Conservation (phyloP, 306 rosid species). For the Dalbergia oliveri region DNA sequence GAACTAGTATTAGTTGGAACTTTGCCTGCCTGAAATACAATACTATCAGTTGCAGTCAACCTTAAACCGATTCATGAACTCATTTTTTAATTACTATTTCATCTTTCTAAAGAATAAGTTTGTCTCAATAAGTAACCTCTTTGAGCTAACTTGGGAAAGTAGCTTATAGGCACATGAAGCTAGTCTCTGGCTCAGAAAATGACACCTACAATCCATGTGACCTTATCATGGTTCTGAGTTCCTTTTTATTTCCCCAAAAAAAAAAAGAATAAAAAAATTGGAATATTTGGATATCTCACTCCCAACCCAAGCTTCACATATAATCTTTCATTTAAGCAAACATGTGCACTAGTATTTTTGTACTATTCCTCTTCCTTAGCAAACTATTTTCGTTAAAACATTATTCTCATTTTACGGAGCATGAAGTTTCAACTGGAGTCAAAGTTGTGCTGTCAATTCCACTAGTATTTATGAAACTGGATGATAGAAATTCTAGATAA, state of each 20-base stretch:
- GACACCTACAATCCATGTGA: slow-evolving; percentile 23
- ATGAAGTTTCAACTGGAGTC: too few species aligned
- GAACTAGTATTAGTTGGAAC: not conserved
- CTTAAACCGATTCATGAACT: too few species aligned
- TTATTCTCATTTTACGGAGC: not conserved
- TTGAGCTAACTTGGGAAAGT: not conserved
- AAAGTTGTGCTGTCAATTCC: too few species aligned
- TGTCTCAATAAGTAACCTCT: slow-evolving; percentile 16
- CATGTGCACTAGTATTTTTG: slow-evolving; percentile 26
- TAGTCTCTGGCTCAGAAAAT: slow-evolving; percentile 15
- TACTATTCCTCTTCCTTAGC: slow-evolving; percentile 9
- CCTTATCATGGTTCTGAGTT: not conserved
- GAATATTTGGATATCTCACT: too few species aligned
- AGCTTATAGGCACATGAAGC: slow-evolving; percentile 29
- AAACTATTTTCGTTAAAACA: slow-evolving; percentile 13
- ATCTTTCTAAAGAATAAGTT: slow-evolving; percentile 4
- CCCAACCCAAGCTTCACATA: too few species aligned
- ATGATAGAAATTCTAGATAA: too few species aligned
- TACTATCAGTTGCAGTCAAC: too few species aligned
- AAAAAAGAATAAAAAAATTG: too few species aligned
- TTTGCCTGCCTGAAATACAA: not conserved
- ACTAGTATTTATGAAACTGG: too few species aligned
- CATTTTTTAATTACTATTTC: not conserved
- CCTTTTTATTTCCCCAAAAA: not conserved
- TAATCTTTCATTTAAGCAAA: not conserved